Base-by-base conservation (phyloP, 2,329 filamentous ascomycete genomes). In the Plenodomus biglobosus region DNA sequence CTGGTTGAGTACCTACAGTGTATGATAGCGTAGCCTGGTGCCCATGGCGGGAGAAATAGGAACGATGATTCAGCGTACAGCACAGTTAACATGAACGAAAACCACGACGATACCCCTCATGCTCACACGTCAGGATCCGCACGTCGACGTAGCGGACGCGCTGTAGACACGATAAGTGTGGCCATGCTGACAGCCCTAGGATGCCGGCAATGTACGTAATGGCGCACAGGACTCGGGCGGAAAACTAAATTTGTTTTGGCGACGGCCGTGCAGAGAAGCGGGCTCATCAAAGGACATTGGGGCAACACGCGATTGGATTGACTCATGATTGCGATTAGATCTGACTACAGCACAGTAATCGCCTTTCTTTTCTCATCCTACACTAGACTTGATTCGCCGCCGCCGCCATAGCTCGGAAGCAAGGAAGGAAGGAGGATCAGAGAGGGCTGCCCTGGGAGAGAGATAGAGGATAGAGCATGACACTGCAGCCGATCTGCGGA, bases 401-500 rank as follows among this genome's bases (percentile, higher is more conserved):
- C 52, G 51, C 40, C 44, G 51, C 44, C 32, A 56, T 50, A 47
- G 6, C 22, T 24, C 22, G 22, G 22, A 24, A 5, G 22, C n/a
- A n/a, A n/a, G n/a, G n/a, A 24, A 24, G 22, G 22, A 24, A 10
- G 22, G 10, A 10, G 22, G 22, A 24, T 24, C 10, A 16, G 11
- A 17, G n/a, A n/a, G n/a, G n/a, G n/a, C n/a, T n/a, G n/a, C n/a
- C n/a, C n/a, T n/a, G n/a, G n/a, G n/a, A n/a, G n/a, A n/a, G n/a
- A n/a, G n/a, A n/a, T n/a, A n/a, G 40, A 66, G 65, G 63, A 66
- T 49, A 52, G 52, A 61, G 53, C 27, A 32, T 6, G 27, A 7
- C 13, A 15, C n/a, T 32, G 27, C 58, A 56, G 59, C 61, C 61
- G 66, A 68, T 64, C 52, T 64, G 64, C 59, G 56, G 63, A 52